These are phyloP conservation scores for Asparagopsis taxiformis DNA, from an alignment of 31 red algal species.

Conservation along the genomic window DNA sequence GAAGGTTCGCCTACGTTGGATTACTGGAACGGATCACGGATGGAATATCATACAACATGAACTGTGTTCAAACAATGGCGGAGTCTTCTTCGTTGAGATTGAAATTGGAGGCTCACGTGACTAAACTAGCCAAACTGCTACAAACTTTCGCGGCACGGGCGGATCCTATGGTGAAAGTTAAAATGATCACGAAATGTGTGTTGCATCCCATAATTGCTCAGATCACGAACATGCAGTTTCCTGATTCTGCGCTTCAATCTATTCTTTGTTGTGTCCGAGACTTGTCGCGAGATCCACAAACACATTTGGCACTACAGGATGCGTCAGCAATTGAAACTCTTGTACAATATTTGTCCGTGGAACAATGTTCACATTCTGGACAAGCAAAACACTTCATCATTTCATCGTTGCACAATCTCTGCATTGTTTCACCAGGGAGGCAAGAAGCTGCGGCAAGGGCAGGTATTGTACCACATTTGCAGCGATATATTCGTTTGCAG, in stretches of 20 bases:
- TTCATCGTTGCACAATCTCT: conserved; percentile 74
- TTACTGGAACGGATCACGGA: conserved; percentile 70
- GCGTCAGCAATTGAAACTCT: conserved; percentile 63
- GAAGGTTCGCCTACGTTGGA: conserved; percentile 71
- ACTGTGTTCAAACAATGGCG: conserved; percentile 8
- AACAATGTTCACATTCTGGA: conserved; percentile 13
- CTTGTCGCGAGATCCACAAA: conserved; percentile 81
- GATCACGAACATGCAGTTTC: conserved; percentile 34
- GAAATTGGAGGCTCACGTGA: conserved; percentile 46
- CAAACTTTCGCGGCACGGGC: conserved; percentile 78
- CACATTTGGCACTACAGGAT: conserved; percentile 55
- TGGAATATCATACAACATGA: conserved; percentile 52
- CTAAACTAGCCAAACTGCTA: conserved; percentile 57
- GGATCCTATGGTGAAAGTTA: conserved; percentile 66
- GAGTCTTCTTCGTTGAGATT: conserved; percentile 6
- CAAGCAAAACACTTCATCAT: conserved; percentile 66
- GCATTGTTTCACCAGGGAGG: conserved; percentile 66
- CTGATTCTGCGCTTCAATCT: conserved; percentile 32
- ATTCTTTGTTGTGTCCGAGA: conserved; percentile 75
- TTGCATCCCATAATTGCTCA: conserved; percentile 60
- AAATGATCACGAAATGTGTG: conserved; percentile 53
- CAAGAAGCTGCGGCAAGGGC: conserved; percentile 72
- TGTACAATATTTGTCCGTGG: conserved; percentile 56
- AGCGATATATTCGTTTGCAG: conserved; percentile 61
- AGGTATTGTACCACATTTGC: conserved; percentile 80